Evolutionary conservation across 192 early-diverging fungal species (phyloP), one percentile per base, ranked within the genome.

Genomic region (Coemansia sp.): DNA sequence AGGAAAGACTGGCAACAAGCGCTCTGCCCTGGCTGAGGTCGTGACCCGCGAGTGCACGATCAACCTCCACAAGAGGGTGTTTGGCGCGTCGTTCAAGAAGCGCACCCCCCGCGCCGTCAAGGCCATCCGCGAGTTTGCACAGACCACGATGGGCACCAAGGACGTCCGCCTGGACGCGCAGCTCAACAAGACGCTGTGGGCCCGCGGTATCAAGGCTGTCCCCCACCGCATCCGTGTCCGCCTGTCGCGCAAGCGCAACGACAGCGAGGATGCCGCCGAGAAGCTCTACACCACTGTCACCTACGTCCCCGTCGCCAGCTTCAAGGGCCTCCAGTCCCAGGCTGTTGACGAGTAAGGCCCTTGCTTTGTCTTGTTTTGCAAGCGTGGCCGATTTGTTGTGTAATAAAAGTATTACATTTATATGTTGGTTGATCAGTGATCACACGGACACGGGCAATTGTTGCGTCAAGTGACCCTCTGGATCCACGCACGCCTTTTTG

Each of bases 41-140:
- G 92, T 98, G 74, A 96, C 95, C 73, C 91, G 95, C 77, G 97
- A 99, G 76, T 97, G 95, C 92, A 99, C 97, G 79, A 99, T 99
- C 85, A 94, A 99, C 92, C 85, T 99, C 73, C 96, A 97, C 94
- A 96, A 96, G 89, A 87, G 87, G 65, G 92, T 99, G 70, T 68
- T 68, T 56, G 78, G 75, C 72, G 91, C 89, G 54, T 85, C 89
- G 75, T 99, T 98, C 90, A 98, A 96, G 90, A 97, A 96, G 90
- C 92, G 97, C 79, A 93, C 94, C 53, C 97, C 97, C 63, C 90
- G 89, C 67, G 95, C 97, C 66, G 85, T 99, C 78, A 96, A 96
- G 91, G 89, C 86, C 63, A 90, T 99, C 86, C 90, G 91, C 71
- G 83, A 88, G 72, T 99, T 98, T 76, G 95, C 94, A 64, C 83